These are phyloP conservation scores for Penicillium sp. DNA, from an alignment of 2,329 filamentous ascomycete genomes.

Conservation along the genomic window DNA sequence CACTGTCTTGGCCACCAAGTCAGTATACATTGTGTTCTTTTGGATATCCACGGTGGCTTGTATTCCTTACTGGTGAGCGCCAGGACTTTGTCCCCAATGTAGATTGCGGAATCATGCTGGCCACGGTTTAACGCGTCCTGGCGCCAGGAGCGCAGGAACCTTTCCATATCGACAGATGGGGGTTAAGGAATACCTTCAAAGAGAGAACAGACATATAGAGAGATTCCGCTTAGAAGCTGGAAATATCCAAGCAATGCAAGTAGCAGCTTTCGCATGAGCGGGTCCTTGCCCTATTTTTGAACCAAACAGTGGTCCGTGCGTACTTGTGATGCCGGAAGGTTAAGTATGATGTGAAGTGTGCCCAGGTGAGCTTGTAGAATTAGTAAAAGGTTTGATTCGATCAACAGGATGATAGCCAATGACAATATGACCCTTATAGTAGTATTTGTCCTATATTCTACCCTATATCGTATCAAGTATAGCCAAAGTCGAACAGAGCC, in stretches of 20 bases:
- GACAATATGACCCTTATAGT: no score
- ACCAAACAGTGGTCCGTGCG: constrained; percentile 25
- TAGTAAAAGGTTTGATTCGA: no score
- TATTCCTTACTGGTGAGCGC: constrained; percentile 73
- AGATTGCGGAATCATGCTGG: constrained; percentile 94
- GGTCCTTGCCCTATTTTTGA: constrained; percentile 17
- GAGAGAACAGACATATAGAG: constrained; percentile 16
- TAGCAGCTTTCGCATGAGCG: constrained; percentile 13
- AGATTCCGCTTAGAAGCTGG: neutral
- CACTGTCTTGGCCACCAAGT: constrained; percentile 63
- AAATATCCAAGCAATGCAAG: neutral
- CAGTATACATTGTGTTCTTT: neutral
- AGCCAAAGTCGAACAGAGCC: no score
- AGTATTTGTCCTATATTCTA: neutral
- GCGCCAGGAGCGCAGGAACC: constrained; percentile 88
- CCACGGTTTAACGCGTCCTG: constrained; percentile 94
- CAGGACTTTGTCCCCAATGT: constrained; percentile 93
- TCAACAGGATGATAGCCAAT: neutral
- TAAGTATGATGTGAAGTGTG: neutral
- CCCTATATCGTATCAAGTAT: no score
- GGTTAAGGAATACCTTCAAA: neutral
- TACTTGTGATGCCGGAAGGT: neutral
- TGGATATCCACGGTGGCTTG: neutral
- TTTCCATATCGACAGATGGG: constrained; percentile 65
- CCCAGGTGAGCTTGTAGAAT: no score